phyloP scores from a whole-genome alignment of 345 rosid genomes.

The Corymbia maculata region DNA sequence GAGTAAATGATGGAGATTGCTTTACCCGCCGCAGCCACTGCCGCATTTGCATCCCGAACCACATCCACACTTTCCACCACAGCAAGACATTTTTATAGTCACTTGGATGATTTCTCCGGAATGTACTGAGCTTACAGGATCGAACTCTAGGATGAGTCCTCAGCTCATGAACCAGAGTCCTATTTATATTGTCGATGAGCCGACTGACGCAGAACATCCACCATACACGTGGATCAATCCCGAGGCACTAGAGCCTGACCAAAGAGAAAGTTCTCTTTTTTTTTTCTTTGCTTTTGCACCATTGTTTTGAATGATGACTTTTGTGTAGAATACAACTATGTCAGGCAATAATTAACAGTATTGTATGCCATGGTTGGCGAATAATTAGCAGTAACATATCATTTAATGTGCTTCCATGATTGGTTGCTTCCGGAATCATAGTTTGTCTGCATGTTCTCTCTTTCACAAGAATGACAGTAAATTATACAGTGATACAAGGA shows the following conservation, averaged over 20 bases:
- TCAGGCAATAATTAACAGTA: neutral
- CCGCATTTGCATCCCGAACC: constrained; percentile 46
- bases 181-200: constrained; percentile 9
- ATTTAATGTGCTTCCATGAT: neutral
- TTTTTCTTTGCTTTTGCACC: neutral
- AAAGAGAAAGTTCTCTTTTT: neutral
- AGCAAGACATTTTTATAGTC: constrained; percentile 42
- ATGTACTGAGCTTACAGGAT: neutral
- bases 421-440: neutral
- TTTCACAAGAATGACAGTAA: neutral
- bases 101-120: neutral
- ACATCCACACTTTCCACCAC: constrained; percentile 50
- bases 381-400: neutral
- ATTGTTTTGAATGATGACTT: neutral
- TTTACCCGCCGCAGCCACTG: constrained; percentile 41
- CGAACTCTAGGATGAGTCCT: neutral
- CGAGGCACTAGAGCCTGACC: neutral
- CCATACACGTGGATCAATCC: constrained; percentile 24
- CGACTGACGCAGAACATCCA: neutral
- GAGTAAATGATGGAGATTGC: neutral
- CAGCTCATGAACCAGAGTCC: neutral
- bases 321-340: neutral
- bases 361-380: neutral
- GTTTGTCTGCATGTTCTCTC: neutral
- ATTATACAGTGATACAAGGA: neutral